Conservation (phyloP, 1,284 basidiomycete species). For the Cryptococcus maquisensis region DNA sequence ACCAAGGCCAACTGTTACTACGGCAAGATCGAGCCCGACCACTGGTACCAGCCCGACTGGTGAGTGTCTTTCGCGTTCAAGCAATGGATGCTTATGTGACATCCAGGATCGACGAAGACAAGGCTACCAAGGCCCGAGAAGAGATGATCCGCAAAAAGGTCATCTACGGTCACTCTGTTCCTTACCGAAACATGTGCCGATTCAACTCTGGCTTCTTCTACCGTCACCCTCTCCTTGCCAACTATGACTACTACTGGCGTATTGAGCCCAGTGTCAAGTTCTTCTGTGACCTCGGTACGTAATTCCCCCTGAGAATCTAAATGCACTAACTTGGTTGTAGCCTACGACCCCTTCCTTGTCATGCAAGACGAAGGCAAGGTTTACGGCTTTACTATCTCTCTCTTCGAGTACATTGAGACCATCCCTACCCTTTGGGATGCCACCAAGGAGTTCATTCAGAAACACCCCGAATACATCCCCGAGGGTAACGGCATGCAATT, state of each 20-base stretch:
- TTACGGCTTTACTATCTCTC: slow-evolving; percentile 72
- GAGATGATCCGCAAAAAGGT: slow-evolving; percentile 71
- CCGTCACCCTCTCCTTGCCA: slow-evolving; percentile 67
- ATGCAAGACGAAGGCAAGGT: slow-evolving; percentile 77
- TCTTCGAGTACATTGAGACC: slow-evolving; percentile 72
- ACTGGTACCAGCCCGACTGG: slow-evolving; percentile 82
- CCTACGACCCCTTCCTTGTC: slow-evolving; percentile 78
- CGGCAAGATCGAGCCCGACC: slow-evolving; percentile 71
- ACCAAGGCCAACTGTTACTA: slow-evolving; percentile 68
- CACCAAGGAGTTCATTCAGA: slow-evolving; percentile 65
- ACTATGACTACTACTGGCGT: slow-evolving; percentile 91
- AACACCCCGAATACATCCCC: slow-evolving; percentile 64
- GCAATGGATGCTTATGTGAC: not conserved
- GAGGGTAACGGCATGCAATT: slow-evolving; percentile 69
- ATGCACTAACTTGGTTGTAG: slow-evolving; percentile 19
- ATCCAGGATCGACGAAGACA: slow-evolving; percentile 62
- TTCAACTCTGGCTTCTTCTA: slow-evolving; percentile 89
- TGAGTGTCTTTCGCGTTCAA: slow-evolving; percentile 14
- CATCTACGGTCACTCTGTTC: slow-evolving; percentile 74
- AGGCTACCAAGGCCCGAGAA: slow-evolving; percentile 60
- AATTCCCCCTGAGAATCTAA: not conserved
- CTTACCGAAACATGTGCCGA: slow-evolving; percentile 70
- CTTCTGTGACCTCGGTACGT: slow-evolving; percentile 62
- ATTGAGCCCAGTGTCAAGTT: slow-evolving; percentile 71
- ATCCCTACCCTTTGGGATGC: slow-evolving; percentile 71